These are phyloP conservation scores for Polygonum aviculare DNA, from an alignment of 148 eudicot species.

Conservation along the genomic window DNA sequence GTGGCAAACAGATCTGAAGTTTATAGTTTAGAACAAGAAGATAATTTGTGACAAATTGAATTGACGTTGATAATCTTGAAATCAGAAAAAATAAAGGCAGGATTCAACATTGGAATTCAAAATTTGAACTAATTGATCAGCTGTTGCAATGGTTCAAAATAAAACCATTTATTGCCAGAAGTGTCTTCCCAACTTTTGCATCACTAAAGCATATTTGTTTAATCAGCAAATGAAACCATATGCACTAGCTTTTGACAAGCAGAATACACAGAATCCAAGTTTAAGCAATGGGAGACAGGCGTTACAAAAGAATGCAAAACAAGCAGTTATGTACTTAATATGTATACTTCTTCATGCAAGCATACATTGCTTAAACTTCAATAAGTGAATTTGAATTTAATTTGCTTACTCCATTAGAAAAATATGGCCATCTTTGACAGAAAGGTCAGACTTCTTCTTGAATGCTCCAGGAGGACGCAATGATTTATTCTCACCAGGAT, in stretches of 20 bases:
- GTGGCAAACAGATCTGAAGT: background rate
- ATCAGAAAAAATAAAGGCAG: background rate
- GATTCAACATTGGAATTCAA: background rate
- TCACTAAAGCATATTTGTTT: background rate
- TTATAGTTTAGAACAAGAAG: background rate
- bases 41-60: background rate
- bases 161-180: background rate
- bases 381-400: background rate
- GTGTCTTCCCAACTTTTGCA: background rate
- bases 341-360: background rate
- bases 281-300: background rate
- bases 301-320: background rate
- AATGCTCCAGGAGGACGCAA: slow-evolving; percentile 98
- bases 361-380: slow-evolving; percentile 4
- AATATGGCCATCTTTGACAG: slow-evolving; percentile 93
- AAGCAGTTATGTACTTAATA: background rate
- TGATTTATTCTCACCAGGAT: slow-evolving; percentile 88
- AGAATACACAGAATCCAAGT: background rate
- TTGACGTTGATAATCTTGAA: background rate
- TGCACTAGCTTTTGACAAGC: background rate
- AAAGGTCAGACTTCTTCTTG: slow-evolving; percentile 91
- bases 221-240: background rate
- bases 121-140: background rate
- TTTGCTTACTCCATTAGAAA: slow-evolving; percentile 89
- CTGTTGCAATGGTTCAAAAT: background rate